A percentile compares a stretch with the other conserved stretches of the same genome.
Evolutionary conservation across 371 early-diverging fungal genomes (phyloP).

Genomic region (Lichtheimia hyalospora): DNA sequence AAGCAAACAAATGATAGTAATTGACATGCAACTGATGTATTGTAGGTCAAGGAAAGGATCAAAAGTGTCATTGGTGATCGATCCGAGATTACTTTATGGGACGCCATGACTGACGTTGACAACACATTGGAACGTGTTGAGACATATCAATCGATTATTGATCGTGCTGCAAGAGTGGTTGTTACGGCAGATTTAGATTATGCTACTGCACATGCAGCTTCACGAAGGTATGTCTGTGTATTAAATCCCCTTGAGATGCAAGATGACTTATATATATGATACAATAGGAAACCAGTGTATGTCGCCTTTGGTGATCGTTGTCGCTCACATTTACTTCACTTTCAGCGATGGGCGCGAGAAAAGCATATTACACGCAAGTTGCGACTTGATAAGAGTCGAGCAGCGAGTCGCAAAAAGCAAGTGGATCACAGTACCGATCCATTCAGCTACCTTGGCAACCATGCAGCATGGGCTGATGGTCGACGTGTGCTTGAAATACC

Average conservation of each 20-base stretch:
- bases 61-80: slow-evolving; percentile 3
- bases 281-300: slow-evolving; percentile 41
- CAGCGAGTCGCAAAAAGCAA: slow-evolving; percentile 6
- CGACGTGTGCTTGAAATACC: slow-evolving; percentile 23
- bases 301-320: slow-evolving; percentile 37
- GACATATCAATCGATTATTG: slow-evolving; percentile 31
- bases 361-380: slow-evolving; percentile 36
- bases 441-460: slow-evolving; percentile 42
- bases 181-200: slow-evolving; percentile 50
- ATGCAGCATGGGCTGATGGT: slow-evolving; percentile 33
- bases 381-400: slow-evolving; percentile 25
- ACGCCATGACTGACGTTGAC: slow-evolving; percentile 15
- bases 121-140: slow-evolving; percentile 12
- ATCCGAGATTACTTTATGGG: slow-evolving; percentile 28
- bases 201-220: slow-evolving; percentile 34
- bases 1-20: neutral
- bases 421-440: slow-evolving; percentile 18
- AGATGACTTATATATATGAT: neutral
- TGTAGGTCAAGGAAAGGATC: slow-evolving; percentile 35
- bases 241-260: too few relatives aligned
- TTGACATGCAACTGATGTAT: neutral
- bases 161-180: slow-evolving; percentile 25
- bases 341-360: slow-evolving; percentile 41
- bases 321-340: slow-evolving; percentile 36
- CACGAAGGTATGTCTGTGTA: slow-evolving; percentile 23